These are phyloP conservation scores for Cryptosporidium viatorum DNA, from an alignment of 169 alveolate species.

Conservation along the genomic window DNA sequence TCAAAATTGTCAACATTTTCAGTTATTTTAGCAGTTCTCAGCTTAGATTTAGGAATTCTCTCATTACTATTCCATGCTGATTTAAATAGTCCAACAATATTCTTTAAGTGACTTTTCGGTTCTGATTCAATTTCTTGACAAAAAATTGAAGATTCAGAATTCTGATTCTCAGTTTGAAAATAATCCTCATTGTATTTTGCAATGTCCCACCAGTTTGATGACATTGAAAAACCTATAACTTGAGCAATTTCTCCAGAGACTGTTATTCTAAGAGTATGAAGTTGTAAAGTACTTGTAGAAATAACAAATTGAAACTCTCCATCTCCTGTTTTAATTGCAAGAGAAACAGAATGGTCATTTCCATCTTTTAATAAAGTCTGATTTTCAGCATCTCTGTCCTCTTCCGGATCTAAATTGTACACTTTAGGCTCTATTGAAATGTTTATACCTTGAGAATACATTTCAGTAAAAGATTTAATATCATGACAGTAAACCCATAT, in stretches of 20 bases:
- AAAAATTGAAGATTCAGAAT: not conserved
- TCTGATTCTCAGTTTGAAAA: constrained; percentile 1
- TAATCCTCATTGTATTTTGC: constrained; percentile 21
- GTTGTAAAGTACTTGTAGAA: not conserved
- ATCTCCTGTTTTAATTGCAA: constrained; percentile 36
- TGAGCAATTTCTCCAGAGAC: constrained; percentile 25
- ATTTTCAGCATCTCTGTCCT: not conserved
- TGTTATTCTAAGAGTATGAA: constrained; percentile 39
- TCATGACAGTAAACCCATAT: constrained; percentile 73
- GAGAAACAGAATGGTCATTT: constrained; percentile 3
- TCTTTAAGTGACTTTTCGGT: not conserved
- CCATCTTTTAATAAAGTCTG: not conserved
- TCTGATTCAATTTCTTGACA: not conserved
- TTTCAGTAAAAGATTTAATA: constrained; percentile 34
- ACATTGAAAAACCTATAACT: constrained; percentile 9
- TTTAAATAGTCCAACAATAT: constrained; percentile 1
- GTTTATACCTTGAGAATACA: constrained; percentile 48
- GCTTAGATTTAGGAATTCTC: not conserved
- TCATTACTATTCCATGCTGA: constrained; percentile 16
- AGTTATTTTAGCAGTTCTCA: not conserved
- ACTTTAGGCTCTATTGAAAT: constrained; percentile 56
- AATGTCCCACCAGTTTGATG: constrained; percentile 72
- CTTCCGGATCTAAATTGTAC: constrained; percentile 26
- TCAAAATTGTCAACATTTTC: not conserved
- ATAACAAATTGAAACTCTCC: constrained; percentile 57